Conservation (phyloP, 192 early-diverging fungal genomes). For the Coemansia sp. region DNA sequence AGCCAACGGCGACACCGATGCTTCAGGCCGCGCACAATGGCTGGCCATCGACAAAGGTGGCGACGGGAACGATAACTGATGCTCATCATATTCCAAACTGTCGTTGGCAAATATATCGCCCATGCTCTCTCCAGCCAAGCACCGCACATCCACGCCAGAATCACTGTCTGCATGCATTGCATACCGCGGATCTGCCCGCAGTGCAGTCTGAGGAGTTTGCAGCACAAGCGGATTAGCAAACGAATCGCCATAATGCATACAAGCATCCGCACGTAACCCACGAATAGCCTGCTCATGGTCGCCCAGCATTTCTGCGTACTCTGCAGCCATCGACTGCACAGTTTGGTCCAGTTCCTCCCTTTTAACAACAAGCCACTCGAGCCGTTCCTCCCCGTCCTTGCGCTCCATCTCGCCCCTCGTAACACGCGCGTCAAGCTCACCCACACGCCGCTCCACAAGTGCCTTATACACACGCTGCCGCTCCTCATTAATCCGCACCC, state of each 20-base stretch:
- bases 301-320: slow-evolving; percentile 36
- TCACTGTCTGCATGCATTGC: not conserved
- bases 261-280: not conserved
- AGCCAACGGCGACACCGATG: slow-evolving; percentile 12
- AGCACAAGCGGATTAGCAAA: not conserved
- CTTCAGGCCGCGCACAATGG: slow-evolving; percentile 9
- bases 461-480: no score
- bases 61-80: slow-evolving; percentile 9
- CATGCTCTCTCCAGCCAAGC: slow-evolving; percentile 15
- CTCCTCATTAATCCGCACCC: no score
- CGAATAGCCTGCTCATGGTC: slow-evolving; percentile 47
- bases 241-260: not conserved
- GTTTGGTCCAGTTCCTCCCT: not conserved
- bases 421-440: no score
- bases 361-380: not conserved
- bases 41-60: slow-evolving; percentile 19
- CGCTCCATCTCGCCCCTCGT: no score
- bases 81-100: not conserved
- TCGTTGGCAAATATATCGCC: slow-evolving; percentile 43
- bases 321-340: slow-evolving; percentile 17
- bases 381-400: not conserved
- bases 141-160: slow-evolving; percentile 1
- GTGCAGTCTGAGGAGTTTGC: slow-evolving; percentile 6
- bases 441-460: no score
- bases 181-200: not conserved